Percentiles rank a stretch among this genome's conserved stretches.
Conservation (phyloP, 2,329 filamentous ascomycete genomes). For the Ophiostoma montium region DNA sequence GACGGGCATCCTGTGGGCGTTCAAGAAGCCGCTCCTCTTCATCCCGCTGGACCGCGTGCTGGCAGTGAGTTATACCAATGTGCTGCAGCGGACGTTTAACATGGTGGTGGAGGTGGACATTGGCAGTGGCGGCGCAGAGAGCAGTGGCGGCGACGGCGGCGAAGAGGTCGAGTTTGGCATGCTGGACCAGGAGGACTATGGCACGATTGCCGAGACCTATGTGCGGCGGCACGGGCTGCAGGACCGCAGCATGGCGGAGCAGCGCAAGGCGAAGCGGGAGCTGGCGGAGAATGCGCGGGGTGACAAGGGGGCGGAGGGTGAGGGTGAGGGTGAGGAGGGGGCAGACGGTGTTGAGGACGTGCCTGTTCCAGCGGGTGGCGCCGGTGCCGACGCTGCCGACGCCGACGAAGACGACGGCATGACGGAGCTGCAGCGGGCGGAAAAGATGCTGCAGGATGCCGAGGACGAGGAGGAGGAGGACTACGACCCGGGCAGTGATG, state of each 20-base stretch:
- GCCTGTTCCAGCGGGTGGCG: conserved; percentile 19
- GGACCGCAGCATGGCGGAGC: conserved; percentile 55
- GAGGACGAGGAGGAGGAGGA: conserved; percentile 53
- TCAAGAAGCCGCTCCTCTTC: conserved; percentile 55
- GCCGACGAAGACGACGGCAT: conserved; percentile 23
- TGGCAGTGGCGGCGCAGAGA: conserved; percentile 28
- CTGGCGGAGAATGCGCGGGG: conserved; percentile 43
- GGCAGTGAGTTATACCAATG: conserved; percentile 52
- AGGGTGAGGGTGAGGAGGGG: conserved; percentile 23
- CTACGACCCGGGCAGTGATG: conserved; percentile 49
- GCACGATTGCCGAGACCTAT: conserved; percentile 47
- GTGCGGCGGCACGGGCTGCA: conserved; percentile 46
- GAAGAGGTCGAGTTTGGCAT: conserved; percentile 55
- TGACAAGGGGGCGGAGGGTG: conserved; percentile 19
- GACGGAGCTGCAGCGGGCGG: conserved; percentile 37
- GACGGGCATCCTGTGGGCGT: conserved; percentile 54
- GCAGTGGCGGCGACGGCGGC: conserved; percentile 26
- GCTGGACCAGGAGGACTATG: conserved; percentile 56
- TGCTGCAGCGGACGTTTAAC: conserved; percentile 56
- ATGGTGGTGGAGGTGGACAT: conserved; percentile 47
- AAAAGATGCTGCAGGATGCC: conserved; percentile 39
- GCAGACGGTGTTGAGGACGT: conserved; percentile 16
- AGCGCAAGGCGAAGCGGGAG: conserved; percentile 49
- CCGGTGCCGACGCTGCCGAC: conserved; percentile 12
- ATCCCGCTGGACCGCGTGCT: conserved; percentile 45